Evolutionary conservation across 2,329 filamentous ascomycete species (phyloP).

Genomic region (Fusarium sarcochroum): DNA sequence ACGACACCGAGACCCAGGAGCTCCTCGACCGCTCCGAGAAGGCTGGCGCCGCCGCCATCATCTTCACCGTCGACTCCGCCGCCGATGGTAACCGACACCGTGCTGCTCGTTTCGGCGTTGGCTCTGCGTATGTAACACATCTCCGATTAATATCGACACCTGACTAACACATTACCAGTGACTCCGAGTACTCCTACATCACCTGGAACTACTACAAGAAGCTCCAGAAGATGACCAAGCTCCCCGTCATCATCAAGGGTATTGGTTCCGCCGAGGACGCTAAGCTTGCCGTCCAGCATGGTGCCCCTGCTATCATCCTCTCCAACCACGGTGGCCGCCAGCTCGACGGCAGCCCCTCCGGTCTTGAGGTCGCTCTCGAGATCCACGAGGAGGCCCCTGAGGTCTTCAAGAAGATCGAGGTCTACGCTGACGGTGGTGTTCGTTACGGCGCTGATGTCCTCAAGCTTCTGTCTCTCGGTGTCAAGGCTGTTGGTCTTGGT

Average conservation of each 20-base stretch:
- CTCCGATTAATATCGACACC: background rate
- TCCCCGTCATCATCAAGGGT: constrained; percentile 59
- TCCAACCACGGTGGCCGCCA: constrained; percentile 62
- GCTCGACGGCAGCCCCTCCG: constrained; percentile 57
- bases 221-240: constrained; percentile 53
- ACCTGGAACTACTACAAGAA: constrained; percentile 57
- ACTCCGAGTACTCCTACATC: constrained; percentile 46
- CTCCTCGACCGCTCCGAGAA: constrained; percentile 52
- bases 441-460: constrained; percentile 60
- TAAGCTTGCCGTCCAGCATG: constrained; percentile 52
- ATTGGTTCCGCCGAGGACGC: constrained; percentile 57
- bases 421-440: constrained; percentile 59
- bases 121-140: constrained; percentile 50
- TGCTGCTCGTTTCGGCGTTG: constrained; percentile 56
- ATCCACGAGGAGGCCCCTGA: constrained; percentile 56
- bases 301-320: constrained; percentile 55
- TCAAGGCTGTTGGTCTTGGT: constrained; percentile 62
- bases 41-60: constrained; percentile 54
- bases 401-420: constrained; percentile 57
- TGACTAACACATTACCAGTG: constrained; percentile 34
- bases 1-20: constrained; percentile 53
- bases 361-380: constrained; percentile 57
- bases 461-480: constrained; percentile 61
- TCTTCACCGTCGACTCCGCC: constrained; percentile 59
- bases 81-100: constrained; percentile 58